Base-by-base conservation (phyloP, 2,329 filamentous ascomycete genomes). In the Emericellopsis cladophorae region DNA sequence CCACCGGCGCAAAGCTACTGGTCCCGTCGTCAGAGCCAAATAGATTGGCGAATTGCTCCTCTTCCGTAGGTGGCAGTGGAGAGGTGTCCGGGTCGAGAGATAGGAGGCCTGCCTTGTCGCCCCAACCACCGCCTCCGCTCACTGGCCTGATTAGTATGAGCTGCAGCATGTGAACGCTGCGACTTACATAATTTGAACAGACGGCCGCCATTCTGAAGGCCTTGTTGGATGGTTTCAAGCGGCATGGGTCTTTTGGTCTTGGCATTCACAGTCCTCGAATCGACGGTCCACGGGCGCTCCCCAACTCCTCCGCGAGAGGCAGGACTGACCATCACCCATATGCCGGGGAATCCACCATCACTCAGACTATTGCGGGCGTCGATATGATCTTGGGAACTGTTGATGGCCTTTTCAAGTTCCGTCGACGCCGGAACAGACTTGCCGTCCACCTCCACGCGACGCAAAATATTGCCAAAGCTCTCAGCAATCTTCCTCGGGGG, bases 71-170 rank as follows among this genome's bases (percentile, higher is more conserved):
- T 7, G 65, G 54, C 15, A 63, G 62, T 49, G 74, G 73, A 16
- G 57, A 66, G 14, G 65, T 70, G 47, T 85, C 72, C 4, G 86
- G 84, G 52, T 92, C 85, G 4, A 93, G 67, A 6, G 85, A 86
- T 4, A 93, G 63, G 1, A 93, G 64, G 1, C 86, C 86, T 50
- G 82, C 78, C 56, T 90, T 92, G 42, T 74, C 67, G 14, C 86
- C 86, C 86, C 86, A 93, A 16, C 86, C 86, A 34, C 86, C 86
- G 36, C 86, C 86, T 5, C 86, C 86, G 51, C 84, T 88, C 46
- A 89, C 74, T 70, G 35, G 31, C 12, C 2, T 24, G 31, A 37
- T 58, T 43, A 59, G 49, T 16, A 37, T n/a, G 5, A 5, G 12
- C 12, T 21, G 11, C 5, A 16, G 34, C 11, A 22, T 36, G 10